Conservation (phyloP, 805 yeast species). For the Hanseniaspora pseudoguilliermondii region DNA sequence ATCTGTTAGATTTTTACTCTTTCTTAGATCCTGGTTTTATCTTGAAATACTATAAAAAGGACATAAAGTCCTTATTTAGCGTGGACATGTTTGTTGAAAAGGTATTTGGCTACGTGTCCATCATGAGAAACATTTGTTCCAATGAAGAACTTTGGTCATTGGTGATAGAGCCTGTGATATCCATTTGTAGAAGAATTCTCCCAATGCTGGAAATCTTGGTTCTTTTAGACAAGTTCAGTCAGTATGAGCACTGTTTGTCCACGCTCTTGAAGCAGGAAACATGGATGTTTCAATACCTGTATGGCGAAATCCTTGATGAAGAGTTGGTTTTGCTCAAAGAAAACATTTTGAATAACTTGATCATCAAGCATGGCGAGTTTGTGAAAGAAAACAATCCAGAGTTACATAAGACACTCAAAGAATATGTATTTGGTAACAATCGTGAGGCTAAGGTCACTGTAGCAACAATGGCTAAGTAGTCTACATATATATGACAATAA, state of each 20-base stretch:
- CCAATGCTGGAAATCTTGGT: slow-evolving; percentile 6
- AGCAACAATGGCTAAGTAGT: slow-evolving; percentile 7
- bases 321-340: slow-evolving; percentile 3
- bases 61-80: neutral
- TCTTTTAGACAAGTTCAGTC: slow-evolving; percentile 5
- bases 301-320: slow-evolving; percentile 1
- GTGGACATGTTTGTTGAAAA: neutral
- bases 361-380: slow-evolving; percentile 12
- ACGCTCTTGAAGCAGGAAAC: slow-evolving; percentile 11
- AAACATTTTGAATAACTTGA: neutral
- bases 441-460: slow-evolving; percentile 4
- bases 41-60: neutral
- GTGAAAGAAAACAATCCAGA: slow-evolving; percentile 7
- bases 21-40: slow-evolving; percentile 8
- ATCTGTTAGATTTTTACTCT: slow-evolving; percentile 8
- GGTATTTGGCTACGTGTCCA: neutral
- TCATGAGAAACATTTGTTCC: slow-evolving; percentile 2
- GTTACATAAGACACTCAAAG: neutral
- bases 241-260: slow-evolving; percentile 5
- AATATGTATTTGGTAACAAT: slow-evolving; percentile 3
- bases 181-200: slow-evolving; percentile 1
- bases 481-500: neutral
- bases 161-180: slow-evolving; percentile 5
- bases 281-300: slow-evolving; percentile 5
- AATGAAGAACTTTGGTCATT: slow-evolving; percentile 8